Conservation (phyloP, 2,329 filamentous ascomycete genomes). For the Cadophora sp. region DNA sequence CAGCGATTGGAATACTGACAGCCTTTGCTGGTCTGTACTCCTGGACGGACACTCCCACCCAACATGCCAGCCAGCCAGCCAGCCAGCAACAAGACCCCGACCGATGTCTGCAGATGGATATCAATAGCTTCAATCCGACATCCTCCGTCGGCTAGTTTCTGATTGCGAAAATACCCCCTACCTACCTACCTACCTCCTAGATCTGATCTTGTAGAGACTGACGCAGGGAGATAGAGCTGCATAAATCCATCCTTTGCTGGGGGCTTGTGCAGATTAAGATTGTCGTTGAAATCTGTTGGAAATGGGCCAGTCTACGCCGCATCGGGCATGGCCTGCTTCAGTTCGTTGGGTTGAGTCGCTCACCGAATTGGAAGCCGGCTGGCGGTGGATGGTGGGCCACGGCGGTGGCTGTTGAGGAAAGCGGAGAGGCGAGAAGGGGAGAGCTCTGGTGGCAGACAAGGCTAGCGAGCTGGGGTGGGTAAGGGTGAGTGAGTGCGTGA, state of each 20-base stretch:
- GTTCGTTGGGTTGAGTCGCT: constrained; percentile 8
- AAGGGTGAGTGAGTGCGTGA: no score
- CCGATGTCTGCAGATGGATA: not conserved
- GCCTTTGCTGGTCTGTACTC: no score
- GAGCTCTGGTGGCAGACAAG: not conserved
- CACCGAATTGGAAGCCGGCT: constrained; percentile 9
- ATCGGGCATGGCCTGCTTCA: constrained; percentile 1
- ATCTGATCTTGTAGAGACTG: not conserved
- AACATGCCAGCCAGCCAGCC: not conserved
- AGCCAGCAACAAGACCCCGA: no score
- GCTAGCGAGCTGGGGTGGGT: not conserved
- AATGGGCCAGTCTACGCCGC: not conserved
- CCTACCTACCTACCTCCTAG: not conserved
- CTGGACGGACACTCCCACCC: not conserved
- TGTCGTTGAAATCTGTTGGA: not conserved
- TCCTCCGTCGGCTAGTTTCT: not conserved
- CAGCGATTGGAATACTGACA: no score
- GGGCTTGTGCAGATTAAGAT: constrained; percentile 6
- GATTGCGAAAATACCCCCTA: not conserved
- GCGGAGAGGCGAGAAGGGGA: constrained; percentile 6
- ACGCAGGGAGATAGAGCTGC: not conserved
- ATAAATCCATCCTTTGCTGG: not conserved
- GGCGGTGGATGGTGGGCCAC: not conserved
- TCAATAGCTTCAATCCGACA: not conserved
- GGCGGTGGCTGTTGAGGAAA: constrained; percentile 22